Evolutionary conservation across 2,329 filamentous ascomycete species (phyloP).

Genomic region (Nigrospora oryzae): DNA sequence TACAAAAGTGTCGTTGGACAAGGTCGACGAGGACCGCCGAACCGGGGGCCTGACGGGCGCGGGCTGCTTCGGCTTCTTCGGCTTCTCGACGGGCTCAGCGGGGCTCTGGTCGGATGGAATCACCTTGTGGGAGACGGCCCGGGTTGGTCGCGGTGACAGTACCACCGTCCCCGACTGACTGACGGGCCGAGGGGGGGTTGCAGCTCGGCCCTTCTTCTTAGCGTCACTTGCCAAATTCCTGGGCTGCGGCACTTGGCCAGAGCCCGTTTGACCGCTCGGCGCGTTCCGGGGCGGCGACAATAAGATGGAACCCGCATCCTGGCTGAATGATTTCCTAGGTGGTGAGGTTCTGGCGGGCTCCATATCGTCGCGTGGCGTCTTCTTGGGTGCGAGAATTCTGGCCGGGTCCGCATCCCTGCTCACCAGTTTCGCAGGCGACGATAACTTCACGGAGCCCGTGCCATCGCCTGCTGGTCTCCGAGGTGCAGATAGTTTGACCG

Average conservation of each 20-base stretch:
- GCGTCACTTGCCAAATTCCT: not conserved
- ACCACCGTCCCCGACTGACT: constrained; percentile 11
- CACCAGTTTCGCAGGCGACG: no score
- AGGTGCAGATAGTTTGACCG: no score
- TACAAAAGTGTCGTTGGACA: constrained; percentile 38
- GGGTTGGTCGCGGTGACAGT: constrained; percentile 17
- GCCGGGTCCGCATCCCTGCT: no score
- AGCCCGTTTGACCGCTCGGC: no score
- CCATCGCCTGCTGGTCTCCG: no score
- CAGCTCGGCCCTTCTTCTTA: constrained; percentile 12
- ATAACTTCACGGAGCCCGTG: no score
- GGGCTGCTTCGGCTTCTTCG: not conserved
- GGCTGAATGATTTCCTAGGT: no score
- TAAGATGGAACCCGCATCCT: no score
- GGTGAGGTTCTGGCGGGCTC: constrained; percentile 15
- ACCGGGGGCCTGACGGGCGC: not conserved
- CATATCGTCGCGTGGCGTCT: constrained; percentile 1
- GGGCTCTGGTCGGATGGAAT: constrained; percentile 3
- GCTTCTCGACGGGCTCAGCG: no score
- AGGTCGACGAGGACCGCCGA: constrained; percentile 19
- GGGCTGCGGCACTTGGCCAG: no score
- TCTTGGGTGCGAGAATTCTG: no score
- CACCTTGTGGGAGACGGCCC: constrained; percentile 13
- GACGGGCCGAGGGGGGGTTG: constrained; percentile 12
- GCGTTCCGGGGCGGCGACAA: no score